These are phyloP conservation scores for Cyclotella atomus DNA, from an alignment of 108 stramenopile genomes.

Conservation along the genomic window DNA sequence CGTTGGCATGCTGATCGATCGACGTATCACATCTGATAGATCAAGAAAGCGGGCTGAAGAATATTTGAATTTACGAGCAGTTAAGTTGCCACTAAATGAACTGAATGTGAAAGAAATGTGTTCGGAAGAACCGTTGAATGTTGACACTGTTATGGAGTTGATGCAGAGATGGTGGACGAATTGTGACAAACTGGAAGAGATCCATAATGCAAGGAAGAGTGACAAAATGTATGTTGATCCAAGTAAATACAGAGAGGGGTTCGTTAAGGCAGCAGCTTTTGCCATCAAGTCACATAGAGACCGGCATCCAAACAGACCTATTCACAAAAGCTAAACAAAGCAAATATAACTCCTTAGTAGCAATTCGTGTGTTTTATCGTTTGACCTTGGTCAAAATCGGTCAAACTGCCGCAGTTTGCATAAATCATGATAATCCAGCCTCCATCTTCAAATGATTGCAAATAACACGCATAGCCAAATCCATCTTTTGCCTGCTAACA, in stretches of 20 bases:
- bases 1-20: conserved; percentile 83
- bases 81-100: conserved; percentile 62
- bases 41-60: conserved; percentile 58
- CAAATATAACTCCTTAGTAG: too few relatives aligned
- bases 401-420: too few relatives aligned
- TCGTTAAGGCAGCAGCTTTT: conserved; percentile 59
- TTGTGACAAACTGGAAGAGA: conserved; percentile 31
- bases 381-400: too few relatives aligned
- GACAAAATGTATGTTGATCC: neutral
- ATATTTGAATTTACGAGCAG: conserved; percentile 36
- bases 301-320: conserved; percentile 71
- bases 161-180: conserved; percentile 83
- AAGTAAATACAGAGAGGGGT: conserved; percentile 48
- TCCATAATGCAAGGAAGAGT: neutral
- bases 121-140: conserved; percentile 75
- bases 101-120: conserved; percentile 46
- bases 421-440: conserved; percentile 6
- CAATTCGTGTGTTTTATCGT: too few relatives aligned
- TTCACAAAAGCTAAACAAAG: conserved; percentile 41
- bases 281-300: conserved; percentile 67
- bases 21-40: conserved; percentile 71
- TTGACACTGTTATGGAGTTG: conserved; percentile 77
- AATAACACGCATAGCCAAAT: conserved; percentile 73
- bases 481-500: conserved; percentile 47
- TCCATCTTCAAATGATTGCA: conserved; percentile 72